phyloP scores from a whole-genome alignment of 495 filamentous ascomycete species.

The Penicillium cosmopolitanum region DNA sequence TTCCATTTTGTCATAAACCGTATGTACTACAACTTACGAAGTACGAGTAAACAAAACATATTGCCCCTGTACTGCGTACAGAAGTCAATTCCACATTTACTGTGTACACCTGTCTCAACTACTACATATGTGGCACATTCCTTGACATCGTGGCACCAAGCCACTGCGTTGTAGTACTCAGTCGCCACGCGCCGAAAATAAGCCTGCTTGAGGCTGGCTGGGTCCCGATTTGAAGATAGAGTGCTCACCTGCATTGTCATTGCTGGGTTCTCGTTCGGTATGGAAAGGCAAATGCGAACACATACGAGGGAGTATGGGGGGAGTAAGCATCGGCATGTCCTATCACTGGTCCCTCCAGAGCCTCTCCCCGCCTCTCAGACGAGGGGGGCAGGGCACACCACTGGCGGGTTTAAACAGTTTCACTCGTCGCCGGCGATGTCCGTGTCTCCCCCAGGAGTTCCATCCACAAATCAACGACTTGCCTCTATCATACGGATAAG shows the following conservation, averaged over 20 bases:
- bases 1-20: no score
- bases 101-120: no score
- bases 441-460: not conserved
- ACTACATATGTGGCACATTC: not conserved
- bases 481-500: not conserved
- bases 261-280: slow-evolving; percentile 1
- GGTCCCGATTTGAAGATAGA: not conserved
- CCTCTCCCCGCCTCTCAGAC: not conserved
- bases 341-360: not conserved
- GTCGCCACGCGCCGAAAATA: not conserved
- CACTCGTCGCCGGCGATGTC: slow-evolving; percentile 1
- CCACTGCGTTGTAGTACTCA: not conserved
- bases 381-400: not conserved
- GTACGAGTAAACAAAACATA: no score
- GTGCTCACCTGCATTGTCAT: slow-evolving; percentile 4
- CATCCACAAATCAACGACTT: not conserved
- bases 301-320: not conserved
- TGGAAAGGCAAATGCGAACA: slow-evolving; percentile 3
- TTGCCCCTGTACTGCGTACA: no score
- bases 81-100: no score
- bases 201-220: not conserved
- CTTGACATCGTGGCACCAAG: not conserved
- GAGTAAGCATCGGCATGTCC: not conserved
- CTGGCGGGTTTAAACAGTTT: not conserved
- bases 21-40: no score